Evolutionary conservation across 2,329 filamentous ascomycete genomes (phyloP).

Genomic region (Ophiostoma montium): DNA sequence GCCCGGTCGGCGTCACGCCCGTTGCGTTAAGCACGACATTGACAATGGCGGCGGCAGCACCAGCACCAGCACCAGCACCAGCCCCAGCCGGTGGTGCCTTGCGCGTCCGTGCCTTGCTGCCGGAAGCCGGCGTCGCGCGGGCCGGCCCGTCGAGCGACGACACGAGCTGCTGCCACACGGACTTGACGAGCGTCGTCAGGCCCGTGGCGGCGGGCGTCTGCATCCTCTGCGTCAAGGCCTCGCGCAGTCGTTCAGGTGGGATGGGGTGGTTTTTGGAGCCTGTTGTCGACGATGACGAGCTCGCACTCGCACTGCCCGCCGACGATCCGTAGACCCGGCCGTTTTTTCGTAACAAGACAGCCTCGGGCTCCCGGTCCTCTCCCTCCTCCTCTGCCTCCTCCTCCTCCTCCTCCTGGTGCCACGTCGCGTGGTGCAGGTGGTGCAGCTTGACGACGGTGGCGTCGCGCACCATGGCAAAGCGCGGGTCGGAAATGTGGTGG

Average conservation of each 20-base stretch:
- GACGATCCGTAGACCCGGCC: too few relatives aligned
- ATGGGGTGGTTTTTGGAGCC: background rate
- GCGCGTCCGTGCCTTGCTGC: too few relatives aligned
- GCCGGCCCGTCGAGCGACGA: constrained; percentile 26
- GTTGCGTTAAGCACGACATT: constrained; percentile 24
- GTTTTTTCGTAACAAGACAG: background rate
- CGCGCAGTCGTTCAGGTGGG: background rate
- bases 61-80: too few relatives aligned
- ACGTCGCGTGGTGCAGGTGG: constrained; percentile 52
- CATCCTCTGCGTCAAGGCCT: background rate
- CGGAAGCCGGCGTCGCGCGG: constrained; percentile 10
- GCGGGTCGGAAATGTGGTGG: constrained; percentile 63
- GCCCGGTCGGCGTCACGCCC: constrained; percentile 21
- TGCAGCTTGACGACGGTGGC: constrained; percentile 27
- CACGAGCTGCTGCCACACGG: constrained; percentile 30
- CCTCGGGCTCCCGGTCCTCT: background rate
- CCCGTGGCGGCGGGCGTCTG: constrained; percentile 4
- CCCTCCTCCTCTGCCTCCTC: background rate
- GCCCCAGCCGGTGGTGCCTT: too few relatives aligned
- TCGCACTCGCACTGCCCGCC: too few relatives aligned
- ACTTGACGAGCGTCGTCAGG: constrained; percentile 31
- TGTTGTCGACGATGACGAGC: background rate
- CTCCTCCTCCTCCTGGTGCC: constrained; percentile 22
- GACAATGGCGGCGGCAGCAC: too few relatives aligned
- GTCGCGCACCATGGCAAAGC: constrained; percentile 69